A percentile compares a stretch with the other conserved stretches of the same genome.
Evolutionary conservation across 257 asterid genomes (phyloP).

Genomic region (Fraxinus pennsylvanica): DNA sequence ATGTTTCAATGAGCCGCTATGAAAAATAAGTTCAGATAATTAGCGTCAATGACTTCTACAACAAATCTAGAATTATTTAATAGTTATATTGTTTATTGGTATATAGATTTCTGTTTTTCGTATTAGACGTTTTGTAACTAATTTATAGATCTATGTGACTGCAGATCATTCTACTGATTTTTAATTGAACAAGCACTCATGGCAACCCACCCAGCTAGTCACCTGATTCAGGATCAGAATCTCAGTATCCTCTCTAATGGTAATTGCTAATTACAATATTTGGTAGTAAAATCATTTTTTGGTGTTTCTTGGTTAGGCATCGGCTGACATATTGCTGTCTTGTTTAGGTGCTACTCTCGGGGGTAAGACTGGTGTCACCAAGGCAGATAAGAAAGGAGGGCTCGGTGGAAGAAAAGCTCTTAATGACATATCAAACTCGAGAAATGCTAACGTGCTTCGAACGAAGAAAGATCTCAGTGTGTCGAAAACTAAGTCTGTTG

Average conservation of each 20-base stretch:
- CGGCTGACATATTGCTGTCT: slow-evolving; percentile 23
- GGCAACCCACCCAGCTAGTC: slow-evolving; percentile 71
- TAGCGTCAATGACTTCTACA: neutral
- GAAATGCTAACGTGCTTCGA: slow-evolving; percentile 48
- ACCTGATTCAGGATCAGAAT: slow-evolving; percentile 72
- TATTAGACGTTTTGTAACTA: neutral
- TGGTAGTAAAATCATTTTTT: neutral
- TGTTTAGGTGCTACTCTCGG: slow-evolving; percentile 47
- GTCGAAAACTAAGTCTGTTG: slow-evolving; percentile 42
- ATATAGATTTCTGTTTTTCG: too few relatives aligned
- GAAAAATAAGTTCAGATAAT: neutral
- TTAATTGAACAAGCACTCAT: slow-evolving; percentile 31
- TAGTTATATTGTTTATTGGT: neutral
- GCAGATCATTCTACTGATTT: slow-evolving; percentile 20
- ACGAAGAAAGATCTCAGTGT: slow-evolving; percentile 50
- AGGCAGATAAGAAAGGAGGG: slow-evolving; percentile 51
- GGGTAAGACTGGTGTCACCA: slow-evolving; percentile 45
- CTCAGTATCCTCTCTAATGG: slow-evolving; percentile 61
- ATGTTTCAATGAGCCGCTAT: neutral
- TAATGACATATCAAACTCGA: slow-evolving; percentile 82
- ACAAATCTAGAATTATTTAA: neutral
- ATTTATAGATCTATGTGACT: neutral
- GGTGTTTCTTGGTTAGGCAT: neutral
- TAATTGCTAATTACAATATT: slow-evolving; percentile 17
- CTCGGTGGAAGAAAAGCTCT: slow-evolving; percentile 74